phyloP scores from a whole-genome alignment of 352 stramenopile genomes.

The Phytophthora fragariaefolia region DNA sequence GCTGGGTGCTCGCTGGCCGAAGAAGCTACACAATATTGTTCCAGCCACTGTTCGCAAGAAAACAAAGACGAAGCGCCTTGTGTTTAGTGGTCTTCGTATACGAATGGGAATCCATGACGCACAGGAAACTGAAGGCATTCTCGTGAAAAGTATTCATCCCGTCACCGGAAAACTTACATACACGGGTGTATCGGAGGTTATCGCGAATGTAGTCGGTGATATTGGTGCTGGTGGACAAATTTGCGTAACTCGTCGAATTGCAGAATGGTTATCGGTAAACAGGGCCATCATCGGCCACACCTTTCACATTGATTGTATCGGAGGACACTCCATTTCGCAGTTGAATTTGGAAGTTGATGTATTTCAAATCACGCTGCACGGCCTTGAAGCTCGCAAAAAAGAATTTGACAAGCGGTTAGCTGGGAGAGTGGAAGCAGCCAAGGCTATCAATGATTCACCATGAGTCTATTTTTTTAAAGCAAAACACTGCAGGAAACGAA shows the following conservation, averaged over 20 bases:
- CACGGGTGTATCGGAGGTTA: slow-evolving; percentile 62
- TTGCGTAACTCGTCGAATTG: slow-evolving; percentile 49
- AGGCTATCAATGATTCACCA: slow-evolving; percentile 32
- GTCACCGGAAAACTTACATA: slow-evolving; percentile 64
- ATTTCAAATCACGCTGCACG: slow-evolving; percentile 45
- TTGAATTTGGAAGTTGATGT: slow-evolving; percentile 47
- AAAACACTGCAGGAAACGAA: no score
- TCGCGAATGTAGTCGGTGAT: slow-evolving; percentile 59
- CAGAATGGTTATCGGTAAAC: slow-evolving; percentile 48
- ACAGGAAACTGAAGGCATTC: slow-evolving; percentile 44
- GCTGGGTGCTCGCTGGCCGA: slow-evolving; percentile 47
- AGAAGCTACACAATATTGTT: slow-evolving; percentile 50
- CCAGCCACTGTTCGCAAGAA: slow-evolving; percentile 41
- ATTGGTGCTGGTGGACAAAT: slow-evolving; percentile 60
- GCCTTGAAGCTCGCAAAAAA: slow-evolving; percentile 47
- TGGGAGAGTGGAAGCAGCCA: slow-evolving; percentile 20
- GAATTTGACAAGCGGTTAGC: slow-evolving; percentile 34
- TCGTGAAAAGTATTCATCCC: slow-evolving; percentile 56
- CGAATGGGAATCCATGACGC: slow-evolving; percentile 70
- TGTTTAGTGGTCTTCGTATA: slow-evolving; percentile 62
- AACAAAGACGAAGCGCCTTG: slow-evolving; percentile 45
- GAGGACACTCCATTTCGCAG: slow-evolving; percentile 40
- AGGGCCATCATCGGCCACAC: slow-evolving; percentile 22
- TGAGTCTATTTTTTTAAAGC: no score
- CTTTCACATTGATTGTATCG: slow-evolving; percentile 41